phyloP scores from a whole-genome alignment of 2,329 filamentous ascomycete genomes.

The Thermomyces lanuginosus region DNA sequence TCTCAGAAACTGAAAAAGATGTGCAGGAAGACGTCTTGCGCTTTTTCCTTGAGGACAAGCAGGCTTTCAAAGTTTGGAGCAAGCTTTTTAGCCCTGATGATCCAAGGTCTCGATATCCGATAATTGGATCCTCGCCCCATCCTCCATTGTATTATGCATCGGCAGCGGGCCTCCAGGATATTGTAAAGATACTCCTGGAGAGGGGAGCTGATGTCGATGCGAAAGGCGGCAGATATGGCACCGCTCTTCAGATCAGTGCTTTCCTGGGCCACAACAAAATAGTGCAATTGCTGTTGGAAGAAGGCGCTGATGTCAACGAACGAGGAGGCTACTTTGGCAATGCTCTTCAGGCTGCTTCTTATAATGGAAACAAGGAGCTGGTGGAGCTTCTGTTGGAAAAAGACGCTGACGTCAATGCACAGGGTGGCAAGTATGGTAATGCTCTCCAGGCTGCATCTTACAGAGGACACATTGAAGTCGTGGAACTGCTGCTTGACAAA shows the following conservation, averaged over 20 bases:
- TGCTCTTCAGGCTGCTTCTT: slow-evolving; percentile 5
- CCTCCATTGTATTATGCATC: too few species aligned
- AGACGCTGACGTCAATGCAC: slow-evolving; percentile 4
- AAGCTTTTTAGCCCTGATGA: too few species aligned
- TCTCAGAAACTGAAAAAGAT: too few species aligned
- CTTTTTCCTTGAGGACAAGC: too few species aligned
- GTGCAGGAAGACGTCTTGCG: too few species aligned
- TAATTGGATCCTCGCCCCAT: too few species aligned
- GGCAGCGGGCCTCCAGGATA: slow-evolving; percentile 4
- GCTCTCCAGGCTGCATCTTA: slow-evolving; percentile 9
- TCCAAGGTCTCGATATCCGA: too few species aligned
- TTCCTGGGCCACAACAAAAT: slow-evolving; percentile 5
- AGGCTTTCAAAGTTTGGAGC: too few species aligned
- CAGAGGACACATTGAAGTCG: slow-evolving; percentile 3
- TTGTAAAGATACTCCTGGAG: slow-evolving; percentile 11
- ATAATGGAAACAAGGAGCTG: slow-evolving; percentile 3
- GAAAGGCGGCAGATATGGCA: slow-evolving; percentile 7
- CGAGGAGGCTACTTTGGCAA: slow-evolving; percentile 2
- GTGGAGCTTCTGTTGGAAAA: slow-evolving; percentile 4
- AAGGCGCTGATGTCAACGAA: slow-evolving; percentile 12
- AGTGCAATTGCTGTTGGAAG: slow-evolving; percentile 11
- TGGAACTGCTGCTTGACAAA: slow-evolving; percentile 5
- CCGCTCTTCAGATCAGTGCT: slow-evolving; percentile 9
- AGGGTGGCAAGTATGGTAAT: slow-evolving; percentile 7
- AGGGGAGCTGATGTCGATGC: slow-evolving; percentile 11